Evolutionary conservation across 495 filamentous ascomycete genomes (phyloP).

Genomic region (Pseudomonodictys pantanalensis): DNA sequence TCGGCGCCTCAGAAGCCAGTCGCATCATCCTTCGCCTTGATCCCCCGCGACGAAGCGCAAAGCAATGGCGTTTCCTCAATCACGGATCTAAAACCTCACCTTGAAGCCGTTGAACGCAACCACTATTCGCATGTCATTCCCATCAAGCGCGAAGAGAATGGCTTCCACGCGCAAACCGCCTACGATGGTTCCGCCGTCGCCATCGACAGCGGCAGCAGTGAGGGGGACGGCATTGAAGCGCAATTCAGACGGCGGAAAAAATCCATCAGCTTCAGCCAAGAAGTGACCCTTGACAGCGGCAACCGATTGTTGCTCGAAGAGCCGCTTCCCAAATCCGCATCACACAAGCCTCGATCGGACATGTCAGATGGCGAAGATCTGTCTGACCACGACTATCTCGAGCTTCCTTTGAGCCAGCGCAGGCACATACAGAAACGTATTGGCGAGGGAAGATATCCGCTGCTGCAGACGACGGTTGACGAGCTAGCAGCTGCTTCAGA

Average conservation of each 20-base stretch:
- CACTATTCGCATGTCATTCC: conserved; percentile 3
- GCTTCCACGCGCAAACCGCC: background rate
- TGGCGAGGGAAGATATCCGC: conserved; percentile 32
- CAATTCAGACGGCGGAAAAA: conserved; percentile 32
- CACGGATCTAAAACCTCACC: background rate
- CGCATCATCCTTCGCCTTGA: conserved; percentile 31
- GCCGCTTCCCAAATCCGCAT: conserved; percentile 38
- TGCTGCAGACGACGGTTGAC: conserved; percentile 35
- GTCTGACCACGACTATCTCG: conserved; percentile 24
- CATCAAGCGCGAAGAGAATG: conserved; percentile 5
- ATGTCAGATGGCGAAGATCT: conserved; percentile 22
- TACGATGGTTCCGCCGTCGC: conserved; percentile 1
- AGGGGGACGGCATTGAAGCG: conserved; percentile 17
- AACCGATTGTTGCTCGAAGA: conserved; percentile 35
- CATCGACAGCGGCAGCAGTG: conserved; percentile 1
- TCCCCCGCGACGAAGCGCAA: conserved; percentile 22
- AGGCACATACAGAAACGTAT: conserved; percentile 10
- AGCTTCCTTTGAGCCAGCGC: conserved; percentile 18
- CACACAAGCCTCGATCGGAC: conserved; percentile 10
- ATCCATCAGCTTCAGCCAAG: conserved; percentile 45
- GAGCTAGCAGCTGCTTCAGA: conserved; percentile 10
- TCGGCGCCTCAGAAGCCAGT: conserved; percentile 19
- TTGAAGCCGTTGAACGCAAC: background rate
- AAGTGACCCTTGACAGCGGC: conserved; percentile 45
- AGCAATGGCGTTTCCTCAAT: conserved; percentile 7